Conservation (phyloP, 345 rosid genomes). For the Aquilaria sinensis region DNA sequence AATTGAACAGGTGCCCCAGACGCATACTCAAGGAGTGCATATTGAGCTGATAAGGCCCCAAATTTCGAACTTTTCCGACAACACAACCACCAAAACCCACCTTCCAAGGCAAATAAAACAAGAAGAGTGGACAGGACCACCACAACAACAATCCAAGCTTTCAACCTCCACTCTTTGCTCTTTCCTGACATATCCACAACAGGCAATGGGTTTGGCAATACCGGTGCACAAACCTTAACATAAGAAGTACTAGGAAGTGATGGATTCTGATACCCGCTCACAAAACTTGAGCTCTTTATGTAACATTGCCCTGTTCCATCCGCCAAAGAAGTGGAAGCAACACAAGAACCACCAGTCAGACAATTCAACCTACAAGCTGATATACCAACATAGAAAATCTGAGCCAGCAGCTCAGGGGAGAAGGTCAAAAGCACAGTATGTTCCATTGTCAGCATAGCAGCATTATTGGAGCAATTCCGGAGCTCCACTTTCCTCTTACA, state of each 20-base stretch:
- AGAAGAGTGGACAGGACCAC: conserved; percentile 32
- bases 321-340: conserved; percentile 45
- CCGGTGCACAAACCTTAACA: conserved; percentile 60
- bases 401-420: conserved; percentile 30
- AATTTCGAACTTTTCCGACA: conserved; percentile 36
- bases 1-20: conserved; percentile 55
- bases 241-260: conserved; percentile 54
- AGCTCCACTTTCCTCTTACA: conserved; percentile 57
- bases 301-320: conserved; percentile 62
- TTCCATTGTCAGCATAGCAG: conserved; percentile 41
- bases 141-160: conserved; percentile 27
- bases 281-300: conserved; percentile 33
- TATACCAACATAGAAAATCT: conserved; percentile 36
- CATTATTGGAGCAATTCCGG: conserved; percentile 38
- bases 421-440: conserved; percentile 51
- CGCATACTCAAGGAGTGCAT: conserved; percentile 60
- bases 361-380: conserved; percentile 55
- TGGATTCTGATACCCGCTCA: conserved; percentile 48
- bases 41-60: conserved; percentile 39
- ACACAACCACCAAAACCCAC: conserved; percentile 58
- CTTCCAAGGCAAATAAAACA: conserved; percentile 35
- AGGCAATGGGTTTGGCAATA: conserved; percentile 22
- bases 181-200: not conserved
- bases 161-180: conserved; percentile 17
- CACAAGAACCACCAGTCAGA: conserved; percentile 36